Evolutionary conservation across 179 eudicot genomes (phyloP).

Genomic region (Dionaea muscipula): DNA sequence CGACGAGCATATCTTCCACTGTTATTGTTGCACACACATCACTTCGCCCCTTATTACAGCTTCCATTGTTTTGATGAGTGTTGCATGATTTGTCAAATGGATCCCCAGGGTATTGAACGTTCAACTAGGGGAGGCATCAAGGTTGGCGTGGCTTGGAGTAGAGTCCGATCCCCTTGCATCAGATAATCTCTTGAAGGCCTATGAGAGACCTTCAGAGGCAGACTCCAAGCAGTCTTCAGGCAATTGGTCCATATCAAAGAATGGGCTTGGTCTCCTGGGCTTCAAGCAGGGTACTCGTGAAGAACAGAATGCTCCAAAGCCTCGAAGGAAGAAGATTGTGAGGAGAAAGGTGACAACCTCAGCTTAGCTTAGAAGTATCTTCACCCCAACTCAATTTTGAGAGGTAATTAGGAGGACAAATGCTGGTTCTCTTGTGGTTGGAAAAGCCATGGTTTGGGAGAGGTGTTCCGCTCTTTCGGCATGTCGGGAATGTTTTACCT

Average conservation of each 20-base stretch:
- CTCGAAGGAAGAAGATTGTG: constrained; percentile 66
- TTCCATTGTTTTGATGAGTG: too few relatives aligned
- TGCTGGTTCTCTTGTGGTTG: too few relatives aligned
- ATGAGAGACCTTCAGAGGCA: constrained; percentile 49
- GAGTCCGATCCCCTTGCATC: constrained; percentile 82
- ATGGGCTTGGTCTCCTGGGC: constrained; percentile 77
- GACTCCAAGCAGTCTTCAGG: constrained; percentile 40
- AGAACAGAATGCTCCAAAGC: constrained; percentile 55
- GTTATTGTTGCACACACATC: too few relatives aligned
- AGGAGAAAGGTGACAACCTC: constrained; percentile 54
- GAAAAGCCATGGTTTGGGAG: too few relatives aligned
- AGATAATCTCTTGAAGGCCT: constrained; percentile 49
- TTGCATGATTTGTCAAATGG: constrained; percentile 6
- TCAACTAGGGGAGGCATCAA: constrained; percentile 77
- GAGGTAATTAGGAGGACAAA: neutral
- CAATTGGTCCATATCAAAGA: constrained; percentile 80
- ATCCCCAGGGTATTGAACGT: constrained; percentile 66
- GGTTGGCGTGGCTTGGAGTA: constrained; percentile 82
- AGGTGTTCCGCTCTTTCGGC: too few relatives aligned
- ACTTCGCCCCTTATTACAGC: too few relatives aligned
- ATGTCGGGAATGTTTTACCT: too few relatives aligned
- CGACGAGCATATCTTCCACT: too few relatives aligned
- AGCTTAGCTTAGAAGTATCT: constrained; percentile 11
- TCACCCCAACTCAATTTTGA: constrained; percentile 14
- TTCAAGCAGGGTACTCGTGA: constrained; percentile 46